These are phyloP conservation scores for Cutaneotrichosporon dermatis DNA, from an alignment of 1,284 basidiomycete species.

Conservation along the genomic window DNA sequence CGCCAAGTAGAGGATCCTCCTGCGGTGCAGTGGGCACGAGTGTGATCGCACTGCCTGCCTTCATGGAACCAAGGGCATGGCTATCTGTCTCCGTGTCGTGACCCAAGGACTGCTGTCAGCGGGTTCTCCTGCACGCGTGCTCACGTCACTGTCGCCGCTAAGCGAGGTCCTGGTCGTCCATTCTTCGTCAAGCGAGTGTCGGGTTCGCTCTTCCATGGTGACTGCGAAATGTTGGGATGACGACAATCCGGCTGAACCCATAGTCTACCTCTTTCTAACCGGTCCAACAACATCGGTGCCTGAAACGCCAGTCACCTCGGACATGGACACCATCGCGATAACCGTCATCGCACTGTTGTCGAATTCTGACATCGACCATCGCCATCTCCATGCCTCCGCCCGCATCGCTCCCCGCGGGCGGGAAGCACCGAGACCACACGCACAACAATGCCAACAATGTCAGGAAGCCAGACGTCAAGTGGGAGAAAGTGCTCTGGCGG, in stretches of 20 bases:
- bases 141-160: background rate
- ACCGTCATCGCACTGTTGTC: background rate
- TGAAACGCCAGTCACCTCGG: background rate
- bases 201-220: background rate
- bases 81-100: background rate
- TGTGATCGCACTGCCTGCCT: background rate
- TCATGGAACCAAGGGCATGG: background rate
- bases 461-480: conserved; percentile 38
- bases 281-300: conserved; percentile 2
- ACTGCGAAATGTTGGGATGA: background rate
- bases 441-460: background rate
- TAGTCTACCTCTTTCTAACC: too few relatives aligned
- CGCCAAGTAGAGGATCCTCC: background rate
- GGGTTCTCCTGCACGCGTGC: background rate
- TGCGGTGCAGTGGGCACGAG: background rate
- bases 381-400: background rate
- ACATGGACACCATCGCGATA: background rate
- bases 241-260: background rate
- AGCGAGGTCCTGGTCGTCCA: background rate
- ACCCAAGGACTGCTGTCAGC: background rate
- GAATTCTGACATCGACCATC: too few relatives aligned
- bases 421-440: background rate
- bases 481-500: conserved; percentile 84
- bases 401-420: background rate
- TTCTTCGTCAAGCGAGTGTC: background rate